Evolutionary conservation across 495 filamentous ascomycete species (phyloP).

Genomic region (Aspergillus nanangensis): DNA sequence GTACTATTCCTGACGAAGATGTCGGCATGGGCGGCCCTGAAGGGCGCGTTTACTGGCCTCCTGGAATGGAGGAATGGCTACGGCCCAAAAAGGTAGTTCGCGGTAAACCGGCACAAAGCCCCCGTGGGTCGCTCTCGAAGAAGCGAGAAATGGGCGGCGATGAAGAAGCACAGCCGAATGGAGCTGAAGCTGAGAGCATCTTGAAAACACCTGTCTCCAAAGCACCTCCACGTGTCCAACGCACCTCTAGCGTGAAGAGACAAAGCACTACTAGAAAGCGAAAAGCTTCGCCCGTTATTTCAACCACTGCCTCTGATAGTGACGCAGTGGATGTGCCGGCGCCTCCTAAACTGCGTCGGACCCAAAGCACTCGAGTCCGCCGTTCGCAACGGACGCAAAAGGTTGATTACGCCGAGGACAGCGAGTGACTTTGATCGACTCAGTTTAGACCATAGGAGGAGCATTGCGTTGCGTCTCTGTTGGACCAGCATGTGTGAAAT

Average conservation of each 20-base stretch:
- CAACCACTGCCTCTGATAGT: slow-evolving; percentile 21
- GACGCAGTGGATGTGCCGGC: slow-evolving; percentile 15
- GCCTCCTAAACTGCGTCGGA: slow-evolving; percentile 5
- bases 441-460: not conserved
- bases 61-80: slow-evolving; percentile 86
- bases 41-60: slow-evolving; percentile 88
- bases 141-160: slow-evolving; percentile 14
- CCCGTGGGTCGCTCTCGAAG: slow-evolving; percentile 17
- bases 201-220: slow-evolving; percentile 22
- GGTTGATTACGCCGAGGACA: slow-evolving; percentile 45
- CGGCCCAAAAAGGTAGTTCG: slow-evolving; percentile 72
- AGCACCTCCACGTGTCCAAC: slow-evolving; percentile 5
- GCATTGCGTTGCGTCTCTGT: not conserved
- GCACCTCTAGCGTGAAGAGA: slow-evolving; percentile 21
- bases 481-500: not conserved
- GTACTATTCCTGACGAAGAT: slow-evolving; percentile 59
- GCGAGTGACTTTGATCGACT: slow-evolving; percentile 13
- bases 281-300: slow-evolving; percentile 23
- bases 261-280: slow-evolving; percentile 29
- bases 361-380: slow-evolving; percentile 15
- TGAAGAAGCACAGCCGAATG: not conserved
- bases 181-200: slow-evolving; percentile 1
- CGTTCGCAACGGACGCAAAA: slow-evolving; percentile 37
- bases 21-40: slow-evolving; percentile 85
- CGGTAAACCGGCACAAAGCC: slow-evolving; percentile 40